These are phyloP conservation scores for Trichodelitschia bisporula DNA, from an alignment of 495 filamentous ascomycete genomes.

Conservation along the genomic window DNA sequence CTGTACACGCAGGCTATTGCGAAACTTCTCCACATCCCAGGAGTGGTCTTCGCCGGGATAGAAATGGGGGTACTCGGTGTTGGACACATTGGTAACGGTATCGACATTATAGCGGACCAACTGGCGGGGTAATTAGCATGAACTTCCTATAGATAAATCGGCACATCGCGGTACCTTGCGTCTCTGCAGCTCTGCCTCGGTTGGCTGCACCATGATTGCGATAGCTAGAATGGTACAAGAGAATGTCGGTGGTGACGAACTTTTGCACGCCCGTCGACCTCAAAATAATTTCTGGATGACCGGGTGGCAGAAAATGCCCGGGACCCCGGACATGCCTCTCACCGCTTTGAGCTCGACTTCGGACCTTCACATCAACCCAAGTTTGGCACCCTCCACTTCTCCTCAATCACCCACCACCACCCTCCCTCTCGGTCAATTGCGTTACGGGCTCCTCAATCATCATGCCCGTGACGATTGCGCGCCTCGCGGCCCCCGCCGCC, in stretches of 20 bases:
- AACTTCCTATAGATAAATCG: not conserved
- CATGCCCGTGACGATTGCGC: not conserved
- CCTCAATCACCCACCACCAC: no score
- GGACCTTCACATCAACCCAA: not conserved
- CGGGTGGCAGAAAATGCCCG: not conserved
- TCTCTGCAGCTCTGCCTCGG: not conserved
- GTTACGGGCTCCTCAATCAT: no score
- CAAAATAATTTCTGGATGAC: not conserved
- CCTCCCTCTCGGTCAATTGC: no score
- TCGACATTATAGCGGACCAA: slow-evolving; percentile 68
- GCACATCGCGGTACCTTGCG: not conserved
- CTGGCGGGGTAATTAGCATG: slow-evolving; percentile 24
- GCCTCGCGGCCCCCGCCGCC: not conserved
- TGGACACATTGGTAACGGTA: slow-evolving; percentile 66
- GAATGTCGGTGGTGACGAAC: not conserved
- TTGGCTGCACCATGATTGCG: not conserved
- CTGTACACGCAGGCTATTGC: slow-evolving; percentile 40
- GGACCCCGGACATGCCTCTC: not conserved
- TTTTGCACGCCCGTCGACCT: not conserved
- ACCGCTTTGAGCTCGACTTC: not conserved
- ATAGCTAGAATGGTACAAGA: not conserved
- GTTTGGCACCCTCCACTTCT: no score
- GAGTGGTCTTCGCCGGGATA: slow-evolving; percentile 74
- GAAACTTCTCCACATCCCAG: slow-evolving; percentile 63
- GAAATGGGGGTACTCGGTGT: slow-evolving; percentile 74